Percentiles rank a stretch among this genome's conserved stretches.
Conservation (phyloP, 305 asterid species). For the Fraxinus albicans region DNA sequence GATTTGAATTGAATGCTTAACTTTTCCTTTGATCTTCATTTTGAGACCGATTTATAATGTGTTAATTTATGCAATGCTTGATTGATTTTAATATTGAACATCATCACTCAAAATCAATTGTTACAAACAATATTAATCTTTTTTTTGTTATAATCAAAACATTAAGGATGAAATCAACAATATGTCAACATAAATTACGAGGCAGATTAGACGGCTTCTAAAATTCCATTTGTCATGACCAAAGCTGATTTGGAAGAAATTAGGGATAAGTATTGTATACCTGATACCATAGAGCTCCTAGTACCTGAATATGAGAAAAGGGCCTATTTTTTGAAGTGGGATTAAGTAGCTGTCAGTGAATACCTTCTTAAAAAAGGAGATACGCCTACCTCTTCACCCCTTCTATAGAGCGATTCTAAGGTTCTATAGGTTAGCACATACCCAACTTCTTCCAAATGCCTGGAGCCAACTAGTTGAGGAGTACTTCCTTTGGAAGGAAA, state of each 20-base stretch:
- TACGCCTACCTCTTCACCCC: background rate
- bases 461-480: background rate
- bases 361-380: background rate
- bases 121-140: too few relatives aligned
- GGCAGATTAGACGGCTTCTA: background rate
- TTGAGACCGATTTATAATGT: background rate
- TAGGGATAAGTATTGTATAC: background rate
- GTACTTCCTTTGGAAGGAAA: background rate
- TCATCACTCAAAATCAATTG: background rate
- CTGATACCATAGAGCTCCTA: background rate
- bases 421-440: background rate
- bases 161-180: background rate
- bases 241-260: background rate
- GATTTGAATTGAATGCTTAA: too few relatives aligned
- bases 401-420: background rate
- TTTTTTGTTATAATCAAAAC: background rate
- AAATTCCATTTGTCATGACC: background rate
- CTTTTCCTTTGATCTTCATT: background rate
- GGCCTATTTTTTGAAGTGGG: background rate
- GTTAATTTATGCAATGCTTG: background rate
- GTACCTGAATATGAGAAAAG: background rate
- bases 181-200: background rate
- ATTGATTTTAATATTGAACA: background rate
- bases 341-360: background rate
- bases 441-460: background rate